Base-by-base conservation (phyloP, 805 yeast genomes). In the Saccharomycopsis sp. region DNA sequence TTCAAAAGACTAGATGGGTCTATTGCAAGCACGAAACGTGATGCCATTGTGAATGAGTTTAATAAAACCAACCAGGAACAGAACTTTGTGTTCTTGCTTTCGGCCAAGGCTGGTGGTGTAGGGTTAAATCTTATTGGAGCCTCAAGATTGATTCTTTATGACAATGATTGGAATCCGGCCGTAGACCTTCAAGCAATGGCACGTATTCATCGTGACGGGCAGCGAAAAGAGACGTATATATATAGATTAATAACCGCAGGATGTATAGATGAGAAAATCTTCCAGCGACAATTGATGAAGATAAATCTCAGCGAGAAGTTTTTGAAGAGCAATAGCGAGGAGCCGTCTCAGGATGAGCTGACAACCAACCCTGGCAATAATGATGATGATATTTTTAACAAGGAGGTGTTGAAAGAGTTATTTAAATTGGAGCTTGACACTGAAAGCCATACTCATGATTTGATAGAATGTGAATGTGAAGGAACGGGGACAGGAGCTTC, bases 111-210 rank as follows among this genome's bases (percentile, higher is more conserved):
- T 2, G 99, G 99, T 2, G 99, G 99, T 0, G 85, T 87, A 60
- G 99, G 99, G 0, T 75, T 94, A 49, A 94, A 94, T 67, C 74
- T 94, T 38, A 80, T 89, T 38, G 99, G 98, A 0, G 99, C 96
- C 0, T 0, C 64, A 2, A 73, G 98, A 25, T 72, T 94, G 47
- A 78, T 94, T 3, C 72, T 94, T 22, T 87, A 89, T 67, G 99
- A 94, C 68, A 89, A 94, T 63, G 98, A 94, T 67, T 94, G 99
- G 99, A 94, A 94, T 63, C 99, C 99, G 0, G 83, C 97, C 0
- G 78, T 86, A 12, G 99, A 94, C 67, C 70, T 87, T 38, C 99
- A 94, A 69, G 96, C 97, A 0, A 89, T 93, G 96, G 96, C 97
- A 1, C 75, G 99, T 62, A 85, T 94, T 3, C 97, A 93, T 68